A percentile compares a stretch with the other conserved stretches of the same genome.
Evolutionary conservation across 2,329 filamentous ascomycete species (phyloP).

Genomic region (Cryphonectria radicalis): DNA sequence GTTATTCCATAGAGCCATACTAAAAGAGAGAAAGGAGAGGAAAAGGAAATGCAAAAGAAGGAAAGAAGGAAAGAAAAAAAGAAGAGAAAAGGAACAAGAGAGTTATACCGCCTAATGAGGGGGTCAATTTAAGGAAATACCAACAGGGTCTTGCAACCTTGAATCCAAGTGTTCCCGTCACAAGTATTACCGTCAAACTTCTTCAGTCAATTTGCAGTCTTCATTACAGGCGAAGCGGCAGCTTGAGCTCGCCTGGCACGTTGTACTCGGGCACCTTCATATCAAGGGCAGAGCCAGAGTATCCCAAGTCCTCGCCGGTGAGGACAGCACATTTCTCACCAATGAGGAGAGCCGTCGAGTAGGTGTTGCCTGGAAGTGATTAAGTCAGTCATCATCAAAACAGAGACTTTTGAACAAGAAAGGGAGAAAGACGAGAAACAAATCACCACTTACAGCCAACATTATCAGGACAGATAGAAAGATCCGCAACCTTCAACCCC

Average conservation of each 20-base stretch:
- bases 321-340: conserved; percentile 76
- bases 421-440: not conserved
- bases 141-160: not conserved
- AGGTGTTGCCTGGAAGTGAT: conserved; percentile 35
- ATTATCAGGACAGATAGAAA: conserved; percentile 79
- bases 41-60: not conserved
- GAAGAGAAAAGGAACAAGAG: too few species aligned
- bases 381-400: conserved; percentile 32
- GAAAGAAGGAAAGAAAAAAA: not conserved
- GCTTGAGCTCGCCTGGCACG: conserved; percentile 53
- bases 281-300: conserved; percentile 71
- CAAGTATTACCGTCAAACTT: not conserved
- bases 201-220: not conserved
- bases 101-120: not conserved
- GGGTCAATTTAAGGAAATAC: too few species aligned
- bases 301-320: conserved; percentile 73
- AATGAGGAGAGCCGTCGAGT: conserved; percentile 73
- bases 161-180: too few species aligned
- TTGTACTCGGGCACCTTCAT: conserved; percentile 75
- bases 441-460: conserved; percentile 62
- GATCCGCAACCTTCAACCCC: conserved; percentile 76
- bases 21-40: not conserved
- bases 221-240: conserved; percentile 47
- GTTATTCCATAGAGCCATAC: not conserved
- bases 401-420: conserved; percentile 48